Percentiles rank a stretch among this genome's conserved stretches.
These are phyloP conservation scores for Eucalyptus microcorys DNA, from an alignment of 345 rosid species.

Conservation along the genomic window DNA sequence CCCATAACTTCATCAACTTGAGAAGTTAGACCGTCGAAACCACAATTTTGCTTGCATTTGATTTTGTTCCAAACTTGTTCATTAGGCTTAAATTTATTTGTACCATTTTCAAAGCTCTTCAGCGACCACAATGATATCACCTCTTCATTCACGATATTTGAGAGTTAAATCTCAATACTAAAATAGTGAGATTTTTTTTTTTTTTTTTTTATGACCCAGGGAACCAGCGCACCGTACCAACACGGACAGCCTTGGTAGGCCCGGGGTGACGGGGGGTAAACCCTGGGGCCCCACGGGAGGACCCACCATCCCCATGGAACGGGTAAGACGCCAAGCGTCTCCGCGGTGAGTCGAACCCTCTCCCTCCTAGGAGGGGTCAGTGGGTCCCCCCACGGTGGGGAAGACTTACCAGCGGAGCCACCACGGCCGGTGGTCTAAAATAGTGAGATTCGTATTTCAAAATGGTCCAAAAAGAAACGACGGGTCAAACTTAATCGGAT, in stretches of 20 bases:
- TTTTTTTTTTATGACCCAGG: too few species aligned
- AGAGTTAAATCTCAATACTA: background rate
- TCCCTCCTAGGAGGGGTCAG: too few species aligned
- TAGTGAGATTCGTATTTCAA: background rate
- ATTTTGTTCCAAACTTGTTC: background rate
- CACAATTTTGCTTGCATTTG: background rate
- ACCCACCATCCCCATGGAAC: too few species aligned
- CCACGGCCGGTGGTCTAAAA: too few species aligned
- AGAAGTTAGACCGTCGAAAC: background rate
- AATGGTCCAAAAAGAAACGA: background rate
- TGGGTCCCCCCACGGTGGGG: too few species aligned
- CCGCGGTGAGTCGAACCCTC: too few species aligned
- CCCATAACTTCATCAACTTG: background rate
- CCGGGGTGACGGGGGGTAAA: too few species aligned
- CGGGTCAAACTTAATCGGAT: background rate
- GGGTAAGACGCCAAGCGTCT: too few species aligned
- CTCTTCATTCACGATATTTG: background rate
- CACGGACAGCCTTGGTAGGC: too few species aligned
- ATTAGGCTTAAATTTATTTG: background rate
- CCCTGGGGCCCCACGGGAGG: too few species aligned
- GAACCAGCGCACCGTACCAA: too few species aligned
- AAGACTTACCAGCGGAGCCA: too few species aligned
- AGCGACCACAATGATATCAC: background rate
- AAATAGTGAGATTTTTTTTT: background rate
- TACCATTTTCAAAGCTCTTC: background rate